These are phyloP conservation scores for Chlamydomonas asymmetrica DNA, from an alignment of 139 green algal genomes.

Conservation along the genomic window DNA sequence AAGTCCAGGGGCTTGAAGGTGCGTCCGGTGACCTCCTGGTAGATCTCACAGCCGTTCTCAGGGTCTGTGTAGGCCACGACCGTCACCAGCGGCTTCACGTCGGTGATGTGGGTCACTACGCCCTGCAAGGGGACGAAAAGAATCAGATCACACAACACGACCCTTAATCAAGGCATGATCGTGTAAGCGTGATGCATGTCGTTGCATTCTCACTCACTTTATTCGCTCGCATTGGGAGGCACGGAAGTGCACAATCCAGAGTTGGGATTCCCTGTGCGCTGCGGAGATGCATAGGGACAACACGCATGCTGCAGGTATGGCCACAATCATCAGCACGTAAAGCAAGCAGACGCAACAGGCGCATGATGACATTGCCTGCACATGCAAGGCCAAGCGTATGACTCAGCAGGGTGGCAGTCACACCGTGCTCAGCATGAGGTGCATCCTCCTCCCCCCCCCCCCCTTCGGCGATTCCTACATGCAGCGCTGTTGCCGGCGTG, in stretches of 20 bases:
- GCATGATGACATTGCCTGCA: no score
- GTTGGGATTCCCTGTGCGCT: background rate
- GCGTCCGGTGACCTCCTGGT: slow-evolving; percentile 83
- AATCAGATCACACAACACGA: background rate
- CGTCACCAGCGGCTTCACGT: slow-evolving; percentile 90
- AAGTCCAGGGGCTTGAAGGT: slow-evolving; percentile 81
- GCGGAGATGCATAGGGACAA: background rate
- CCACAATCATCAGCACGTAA: no score
- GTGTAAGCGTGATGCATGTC: background rate
- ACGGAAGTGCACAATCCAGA: background rate
- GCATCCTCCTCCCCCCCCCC: no score
- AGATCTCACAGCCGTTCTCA: slow-evolving; percentile 89
- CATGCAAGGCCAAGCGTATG: no score
- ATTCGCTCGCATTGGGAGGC: background rate
- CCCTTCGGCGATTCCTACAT: background rate
- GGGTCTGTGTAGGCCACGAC: slow-evolving; percentile 96
- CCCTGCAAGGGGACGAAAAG: slow-evolving; percentile 53
- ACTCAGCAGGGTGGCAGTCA: no score
- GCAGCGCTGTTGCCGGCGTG: no score
- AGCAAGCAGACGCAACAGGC: no score
- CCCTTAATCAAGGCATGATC: background rate
- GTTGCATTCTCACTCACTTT: background rate
- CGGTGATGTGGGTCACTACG: slow-evolving; percentile 88
- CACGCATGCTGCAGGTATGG: no score
- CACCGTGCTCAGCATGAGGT: no score